Base-by-base conservation (phyloP, 352 stramenopile genomes). In the Globisporangium sylvaticum region DNA sequence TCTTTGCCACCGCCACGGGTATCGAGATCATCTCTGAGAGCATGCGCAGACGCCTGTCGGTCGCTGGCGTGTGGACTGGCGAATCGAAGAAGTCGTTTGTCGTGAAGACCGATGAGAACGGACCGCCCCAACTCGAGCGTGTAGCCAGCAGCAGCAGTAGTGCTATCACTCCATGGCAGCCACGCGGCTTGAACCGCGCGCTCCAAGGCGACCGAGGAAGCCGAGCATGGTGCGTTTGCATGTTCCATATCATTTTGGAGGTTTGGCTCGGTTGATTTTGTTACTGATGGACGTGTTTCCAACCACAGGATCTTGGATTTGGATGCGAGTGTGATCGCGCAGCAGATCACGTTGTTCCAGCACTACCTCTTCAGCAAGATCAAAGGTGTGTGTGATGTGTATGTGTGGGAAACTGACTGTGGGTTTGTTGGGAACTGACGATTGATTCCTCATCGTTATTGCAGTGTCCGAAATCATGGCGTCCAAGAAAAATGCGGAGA, bases 341-440 rank as follows among this genome's bases (percentile, higher is more conserved):
- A 94, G 34, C 88, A 96, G 69, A 90, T 96, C 64, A 95, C 88
- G 1, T 53, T 93, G 57, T 84, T 96, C 64, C 84, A 96, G 62
- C 88, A 96, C 66, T 96, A 91, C 64, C 73, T 96, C 24, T 93
- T 95, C 70, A 94, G 88, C 69, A 90, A 92, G 42, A 93, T 96
- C 58, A 90, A 89, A 86, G 83, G 85, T 91, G 69, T 29, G 52
- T 53, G 27, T 31, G 24, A 5, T 27, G 15, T 56, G 6, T 62
- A 15, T 27, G 27, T 44, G 8, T 31, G 29, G 2, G 64, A 1
- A 48, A 22, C 37, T 32, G 25, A 12, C 10, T 27, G 25, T 54
- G 34, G 10, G 27, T 39, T 18, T 14, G 29, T 22, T 34, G n/a
- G 15, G 1, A 53, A 32, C 34, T 48, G 14, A 52, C 56, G 7